Evolutionary conservation across 257 asterid genomes (phyloP).

Genomic region (Solanum peruvianum): DNA sequence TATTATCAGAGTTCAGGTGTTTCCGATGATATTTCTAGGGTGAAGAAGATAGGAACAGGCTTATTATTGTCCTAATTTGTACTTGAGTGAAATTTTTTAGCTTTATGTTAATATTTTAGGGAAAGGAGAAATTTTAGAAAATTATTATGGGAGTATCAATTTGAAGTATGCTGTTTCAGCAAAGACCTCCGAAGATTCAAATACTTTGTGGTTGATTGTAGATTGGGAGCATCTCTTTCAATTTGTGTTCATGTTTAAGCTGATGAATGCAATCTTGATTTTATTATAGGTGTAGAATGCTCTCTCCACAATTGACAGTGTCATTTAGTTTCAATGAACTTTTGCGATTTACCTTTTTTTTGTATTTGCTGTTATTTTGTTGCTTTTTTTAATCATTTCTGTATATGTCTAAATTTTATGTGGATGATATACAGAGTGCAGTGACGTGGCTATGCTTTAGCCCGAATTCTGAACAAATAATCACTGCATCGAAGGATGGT

Average conservation of each 20-base stretch:
- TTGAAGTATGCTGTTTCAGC: neutral
- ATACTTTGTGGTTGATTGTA: neutral
- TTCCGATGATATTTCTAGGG: neutral
- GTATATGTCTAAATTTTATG: neutral
- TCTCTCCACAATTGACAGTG: neutral
- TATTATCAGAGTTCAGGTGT: neutral
- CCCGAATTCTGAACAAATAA: conserved; percentile 77
- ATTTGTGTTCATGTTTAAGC: neutral
- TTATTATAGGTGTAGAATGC: neutral
- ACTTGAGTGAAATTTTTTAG: neutral
- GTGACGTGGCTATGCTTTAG: conserved; percentile 96
- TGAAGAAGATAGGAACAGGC: neutral
- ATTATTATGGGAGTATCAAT: neutral
- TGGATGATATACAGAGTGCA: conserved; percentile 68
- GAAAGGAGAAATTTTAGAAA: neutral
- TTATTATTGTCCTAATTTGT: neutral
- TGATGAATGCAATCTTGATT: neutral
- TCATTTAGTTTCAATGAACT: neutral
- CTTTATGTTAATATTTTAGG: neutral
- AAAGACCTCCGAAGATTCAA: neutral
- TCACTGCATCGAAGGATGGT: conserved; percentile 96
- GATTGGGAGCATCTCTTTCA: neutral
- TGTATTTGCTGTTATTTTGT: neutral
- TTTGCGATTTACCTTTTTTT: neutral
- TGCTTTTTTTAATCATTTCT: neutral